These are phyloP conservation scores for Phytopythium aichiense DNA, from an alignment of 352 stramenopile species.

Conservation along the genomic window DNA sequence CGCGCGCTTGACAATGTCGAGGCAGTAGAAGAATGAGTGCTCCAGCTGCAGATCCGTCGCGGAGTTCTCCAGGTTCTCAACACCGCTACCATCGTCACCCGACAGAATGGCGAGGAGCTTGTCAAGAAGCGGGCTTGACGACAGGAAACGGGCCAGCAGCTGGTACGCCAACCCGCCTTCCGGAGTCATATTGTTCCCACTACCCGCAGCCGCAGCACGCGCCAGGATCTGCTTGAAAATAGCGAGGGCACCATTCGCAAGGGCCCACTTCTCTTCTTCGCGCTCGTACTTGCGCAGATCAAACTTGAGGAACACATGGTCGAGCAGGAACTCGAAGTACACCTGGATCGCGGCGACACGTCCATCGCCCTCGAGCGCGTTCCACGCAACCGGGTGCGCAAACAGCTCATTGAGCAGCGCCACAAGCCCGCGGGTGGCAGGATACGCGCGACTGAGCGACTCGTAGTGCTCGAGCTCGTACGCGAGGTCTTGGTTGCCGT, in stretches of 20 bases:
- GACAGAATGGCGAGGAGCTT: slow-evolving; percentile 73
- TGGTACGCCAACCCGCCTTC: slow-evolving; percentile 67
- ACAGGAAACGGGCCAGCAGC: slow-evolving; percentile 64
- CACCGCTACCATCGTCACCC: slow-evolving; percentile 39
- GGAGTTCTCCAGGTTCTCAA: slow-evolving; percentile 70
- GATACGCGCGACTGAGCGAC: slow-evolving; percentile 69
- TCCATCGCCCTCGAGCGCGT: slow-evolving; percentile 68
- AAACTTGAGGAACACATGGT: slow-evolving; percentile 84
- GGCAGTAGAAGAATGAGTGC: slow-evolving; percentile 79
- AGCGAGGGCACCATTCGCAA: slow-evolving; percentile 60
- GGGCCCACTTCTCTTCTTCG: slow-evolving; percentile 80
- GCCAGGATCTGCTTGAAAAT: slow-evolving; percentile 82
- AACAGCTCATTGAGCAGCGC: slow-evolving; percentile 74
- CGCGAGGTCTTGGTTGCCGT: slow-evolving; percentile 70
- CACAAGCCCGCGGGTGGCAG: slow-evolving; percentile 74
- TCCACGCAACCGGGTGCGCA: slow-evolving; percentile 70
- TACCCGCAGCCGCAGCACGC: slow-evolving; percentile 17
- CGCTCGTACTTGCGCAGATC: slow-evolving; percentile 78
- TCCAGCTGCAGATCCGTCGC: slow-evolving; percentile 71
- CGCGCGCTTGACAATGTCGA: slow-evolving; percentile 74
- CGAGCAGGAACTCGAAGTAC: slow-evolving; percentile 83
- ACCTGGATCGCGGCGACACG: slow-evolving; percentile 72
- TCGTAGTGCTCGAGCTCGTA: slow-evolving; percentile 88
- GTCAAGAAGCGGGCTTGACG: slow-evolving; percentile 54
- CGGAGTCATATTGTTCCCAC: slow-evolving; percentile 19